Percentiles rank a stretch among this genome's conserved stretches.
phyloP scores from a whole-genome alignment of 2,329 filamentous ascomycete species.

The Nigrospora oryzae region DNA sequence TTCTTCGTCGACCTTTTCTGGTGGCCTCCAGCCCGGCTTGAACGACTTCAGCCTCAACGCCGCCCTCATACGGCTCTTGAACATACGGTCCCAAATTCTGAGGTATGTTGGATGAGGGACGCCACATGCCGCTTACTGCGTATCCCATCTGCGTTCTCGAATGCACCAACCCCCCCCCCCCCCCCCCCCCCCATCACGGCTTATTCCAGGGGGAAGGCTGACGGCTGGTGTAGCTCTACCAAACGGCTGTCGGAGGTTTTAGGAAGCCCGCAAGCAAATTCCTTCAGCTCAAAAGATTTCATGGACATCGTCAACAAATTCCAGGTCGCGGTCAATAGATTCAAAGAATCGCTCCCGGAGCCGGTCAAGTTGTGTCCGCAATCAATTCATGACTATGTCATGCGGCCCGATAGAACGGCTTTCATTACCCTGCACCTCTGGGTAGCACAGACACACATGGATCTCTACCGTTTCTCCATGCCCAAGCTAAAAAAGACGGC shows the following conservation, averaged over 20 bases:
- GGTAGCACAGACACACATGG: constrained; percentile 1
- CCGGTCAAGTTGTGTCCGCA: constrained; percentile 1
- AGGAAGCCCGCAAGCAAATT: not conserved
- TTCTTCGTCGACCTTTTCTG: too few relatives aligned
- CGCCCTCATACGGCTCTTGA: constrained; percentile 4
- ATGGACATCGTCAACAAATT: constrained; percentile 5
- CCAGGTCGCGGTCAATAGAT: constrained; percentile 3
- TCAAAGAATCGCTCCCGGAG: constrained; percentile 5
- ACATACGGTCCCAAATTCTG: constrained; percentile 4
- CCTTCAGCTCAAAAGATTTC: not conserved
- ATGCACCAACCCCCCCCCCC: too few relatives aligned
- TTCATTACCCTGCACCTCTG: constrained; percentile 2
- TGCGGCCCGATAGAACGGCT: constrained; percentile 4
- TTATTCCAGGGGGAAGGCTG: not conserved
- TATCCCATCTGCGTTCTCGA: too few relatives aligned
- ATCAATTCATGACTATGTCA: constrained; percentile 2
- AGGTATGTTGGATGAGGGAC: not conserved
- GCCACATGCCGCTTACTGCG: too few relatives aligned
- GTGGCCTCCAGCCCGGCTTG: not conserved
- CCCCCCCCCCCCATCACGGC: too few relatives aligned
- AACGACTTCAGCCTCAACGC: constrained; percentile 5
- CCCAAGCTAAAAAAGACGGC: not conserved
- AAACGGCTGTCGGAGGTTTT: not conserved
- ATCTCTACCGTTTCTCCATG: constrained; percentile 1
- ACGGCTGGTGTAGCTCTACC: not conserved